A percentile compares a stretch with the other conserved stretches of the same genome.
These are phyloP conservation scores for Scheffersomyces cryptocercus DNA, from an alignment of 1,139 yeast genomes.

Conservation along the genomic window DNA sequence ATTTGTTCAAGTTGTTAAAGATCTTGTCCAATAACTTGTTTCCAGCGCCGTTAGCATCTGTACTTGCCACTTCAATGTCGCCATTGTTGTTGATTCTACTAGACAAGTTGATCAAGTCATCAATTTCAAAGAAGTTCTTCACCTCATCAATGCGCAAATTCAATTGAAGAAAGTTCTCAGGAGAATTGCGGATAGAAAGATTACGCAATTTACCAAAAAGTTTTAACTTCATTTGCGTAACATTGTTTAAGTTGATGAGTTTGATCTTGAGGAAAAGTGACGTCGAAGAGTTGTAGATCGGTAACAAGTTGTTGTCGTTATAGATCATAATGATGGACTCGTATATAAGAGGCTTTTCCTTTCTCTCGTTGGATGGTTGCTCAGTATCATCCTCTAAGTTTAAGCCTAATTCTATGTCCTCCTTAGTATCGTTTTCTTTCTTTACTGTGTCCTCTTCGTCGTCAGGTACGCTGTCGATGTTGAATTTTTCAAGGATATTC, in stretches of 20 bases:
- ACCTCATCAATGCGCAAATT: constrained; percentile 22
- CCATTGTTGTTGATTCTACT: constrained; percentile 19
- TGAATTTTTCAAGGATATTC: constrained; percentile 8
- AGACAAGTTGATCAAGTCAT: constrained; percentile 27
- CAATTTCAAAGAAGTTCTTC: constrained; percentile 29
- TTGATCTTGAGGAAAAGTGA: constrained; percentile 35
- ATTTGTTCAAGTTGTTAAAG: constrained; percentile 32
- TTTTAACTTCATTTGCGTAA: constrained; percentile 27
- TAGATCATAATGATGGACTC: constrained; percentile 35
- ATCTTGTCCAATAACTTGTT: constrained; percentile 23
- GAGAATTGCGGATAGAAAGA: constrained; percentile 16
- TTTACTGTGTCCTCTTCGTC: not conserved
- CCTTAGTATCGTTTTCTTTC: not conserved
- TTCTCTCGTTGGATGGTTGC: not conserved
- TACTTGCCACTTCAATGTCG: constrained; percentile 3
- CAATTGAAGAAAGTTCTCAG: constrained; percentile 17
- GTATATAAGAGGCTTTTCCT: constrained; percentile 12
- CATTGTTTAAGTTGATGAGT: constrained; percentile 19
- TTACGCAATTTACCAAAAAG: constrained; percentile 35
- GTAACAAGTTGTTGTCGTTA: constrained; percentile 36
- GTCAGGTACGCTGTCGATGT: not conserved
- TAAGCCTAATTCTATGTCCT: not conserved
- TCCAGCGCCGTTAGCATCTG: not conserved
- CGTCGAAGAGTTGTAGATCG: constrained; percentile 36
- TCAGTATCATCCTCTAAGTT: not conserved